Evolutionary conservation across 352 stramenopile genomes (phyloP).

Genomic region (Phytophthora melonis): DNA sequence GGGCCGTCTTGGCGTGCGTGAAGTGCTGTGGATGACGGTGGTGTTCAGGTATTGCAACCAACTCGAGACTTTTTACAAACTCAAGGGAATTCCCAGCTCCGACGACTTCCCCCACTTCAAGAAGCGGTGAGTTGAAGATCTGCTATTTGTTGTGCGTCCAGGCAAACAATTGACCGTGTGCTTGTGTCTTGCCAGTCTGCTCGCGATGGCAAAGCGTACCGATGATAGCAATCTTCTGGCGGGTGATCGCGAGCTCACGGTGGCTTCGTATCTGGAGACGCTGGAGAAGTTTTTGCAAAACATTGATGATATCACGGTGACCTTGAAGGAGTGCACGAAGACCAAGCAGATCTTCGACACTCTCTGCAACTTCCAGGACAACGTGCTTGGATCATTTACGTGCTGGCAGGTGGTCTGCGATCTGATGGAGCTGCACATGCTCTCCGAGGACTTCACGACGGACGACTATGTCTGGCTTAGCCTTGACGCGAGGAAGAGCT

Average conservation of each 20-base stretch:
- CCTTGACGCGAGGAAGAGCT: slow-evolving; percentile 77
- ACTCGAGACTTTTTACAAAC: slow-evolving; percentile 83
- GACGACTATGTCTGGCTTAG: slow-evolving; percentile 88
- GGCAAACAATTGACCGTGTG: slow-evolving; percentile 1
- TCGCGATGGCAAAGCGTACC: slow-evolving; percentile 63
- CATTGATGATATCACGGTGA: slow-evolving; percentile 67
- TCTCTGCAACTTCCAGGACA: slow-evolving; percentile 72
- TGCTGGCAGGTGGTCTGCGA: slow-evolving; percentile 87
- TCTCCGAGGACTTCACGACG: slow-evolving; percentile 58
- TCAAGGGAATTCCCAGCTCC: slow-evolving; percentile 80
- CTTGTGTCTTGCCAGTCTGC: slow-evolving; percentile 38
- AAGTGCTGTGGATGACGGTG: slow-evolving; percentile 85
- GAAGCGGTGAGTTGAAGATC: slow-evolving; percentile 52
- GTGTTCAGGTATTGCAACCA: slow-evolving; percentile 87
- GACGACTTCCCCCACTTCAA: slow-evolving; percentile 73
- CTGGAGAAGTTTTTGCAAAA: slow-evolving; percentile 74
- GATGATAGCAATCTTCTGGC: slow-evolving; percentile 60
- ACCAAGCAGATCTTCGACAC: slow-evolving; percentile 69
- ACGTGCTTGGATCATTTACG: slow-evolving; percentile 87
- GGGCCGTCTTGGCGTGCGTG: slow-evolving; percentile 69
- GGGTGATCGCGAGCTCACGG: slow-evolving; percentile 66
- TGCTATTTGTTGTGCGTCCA: background rate
- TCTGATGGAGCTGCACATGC: slow-evolving; percentile 79
- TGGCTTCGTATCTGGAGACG: slow-evolving; percentile 66
- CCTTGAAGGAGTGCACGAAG: slow-evolving; percentile 59